These are phyloP conservation scores for Zalerion maritima DNA, from an alignment of 495 filamentous ascomycete genomes.

Conservation along the genomic window DNA sequence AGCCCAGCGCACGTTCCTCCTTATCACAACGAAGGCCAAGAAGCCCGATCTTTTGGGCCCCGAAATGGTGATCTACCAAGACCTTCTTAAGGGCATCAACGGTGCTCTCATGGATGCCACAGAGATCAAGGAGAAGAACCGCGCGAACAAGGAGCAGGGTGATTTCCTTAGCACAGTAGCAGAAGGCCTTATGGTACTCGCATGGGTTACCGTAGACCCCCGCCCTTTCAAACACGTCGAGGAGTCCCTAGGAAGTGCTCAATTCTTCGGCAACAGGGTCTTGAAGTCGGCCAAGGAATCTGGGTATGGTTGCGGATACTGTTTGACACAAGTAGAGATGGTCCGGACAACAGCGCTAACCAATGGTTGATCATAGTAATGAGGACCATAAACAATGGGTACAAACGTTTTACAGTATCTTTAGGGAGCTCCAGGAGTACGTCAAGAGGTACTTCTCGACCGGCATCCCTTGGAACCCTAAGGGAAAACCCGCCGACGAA, in stretches of 20 bases:
- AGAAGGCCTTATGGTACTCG: slow-evolving; percentile 71
- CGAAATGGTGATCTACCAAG: slow-evolving; percentile 49
- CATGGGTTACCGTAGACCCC: slow-evolving; percentile 67
- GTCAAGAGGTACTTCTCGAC: slow-evolving; percentile 64
- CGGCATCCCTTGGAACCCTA: slow-evolving; percentile 78
- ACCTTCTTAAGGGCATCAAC: slow-evolving; percentile 63
- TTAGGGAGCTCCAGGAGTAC: slow-evolving; percentile 65
- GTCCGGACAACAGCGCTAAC: neutral
- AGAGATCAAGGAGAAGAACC: slow-evolving; percentile 64
- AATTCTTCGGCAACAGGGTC: slow-evolving; percentile 87
- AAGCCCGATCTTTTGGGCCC: slow-evolving; percentile 64
- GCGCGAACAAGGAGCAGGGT: too few species aligned
- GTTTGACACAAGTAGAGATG: too few species aligned
- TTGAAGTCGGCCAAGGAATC: slow-evolving; percentile 87
- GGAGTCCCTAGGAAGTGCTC: slow-evolving; percentile 61
- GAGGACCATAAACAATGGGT: slow-evolving; percentile 75
- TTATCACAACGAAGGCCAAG: slow-evolving; percentile 79
- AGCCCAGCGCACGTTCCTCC: slow-evolving; percentile 73
- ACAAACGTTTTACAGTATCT: slow-evolving; percentile 73
- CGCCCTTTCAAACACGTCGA: slow-evolving; percentile 71
- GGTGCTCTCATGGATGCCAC: slow-evolving; percentile 59
- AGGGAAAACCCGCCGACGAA: slow-evolving; percentile 61
- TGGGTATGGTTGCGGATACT: slow-evolving; percentile 14
- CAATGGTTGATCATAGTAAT: slow-evolving; percentile 1
- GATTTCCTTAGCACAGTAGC: slow-evolving; percentile 74